Evolutionary conservation across 106 monocot genomes (phyloP).

Genomic region (Phalaenopsis aphrodite): DNA sequence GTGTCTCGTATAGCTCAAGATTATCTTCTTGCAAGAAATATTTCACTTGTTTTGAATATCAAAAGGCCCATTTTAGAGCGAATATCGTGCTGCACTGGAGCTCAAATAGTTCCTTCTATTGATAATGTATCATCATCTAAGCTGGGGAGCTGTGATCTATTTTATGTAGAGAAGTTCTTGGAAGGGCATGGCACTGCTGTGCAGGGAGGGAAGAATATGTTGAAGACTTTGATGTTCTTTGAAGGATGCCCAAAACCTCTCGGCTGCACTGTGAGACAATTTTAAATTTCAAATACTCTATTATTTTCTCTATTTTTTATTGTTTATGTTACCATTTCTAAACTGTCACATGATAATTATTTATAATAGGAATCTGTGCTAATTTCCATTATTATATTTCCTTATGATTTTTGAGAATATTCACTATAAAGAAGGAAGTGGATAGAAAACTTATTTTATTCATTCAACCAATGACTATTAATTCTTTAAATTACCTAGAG

Average conservation of each 20-base stretch:
- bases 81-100: conserved; percentile 85
- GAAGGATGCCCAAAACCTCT: conserved; percentile 73
- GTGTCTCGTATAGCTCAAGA: conserved; percentile 93
- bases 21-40: conserved; percentile 73
- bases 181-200: conserved; percentile 56
- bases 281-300: background rate
- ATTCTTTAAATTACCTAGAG: too few relatives aligned
- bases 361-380: too few relatives aligned
- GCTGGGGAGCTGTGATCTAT: conserved; percentile 68
- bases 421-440: too few relatives aligned
- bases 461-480: too few relatives aligned
- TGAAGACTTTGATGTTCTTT: conserved; percentile 67
- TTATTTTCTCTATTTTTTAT: background rate
- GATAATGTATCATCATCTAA: conserved; percentile 66
- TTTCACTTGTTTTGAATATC: conserved; percentile 89
- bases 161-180: conserved; percentile 74
- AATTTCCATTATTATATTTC: too few relatives aligned
- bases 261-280: conserved; percentile 61
- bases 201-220: conserved; percentile 33
- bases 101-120: conserved; percentile 79
- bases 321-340: too few relatives aligned
- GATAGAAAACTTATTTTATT: too few relatives aligned
- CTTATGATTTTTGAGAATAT: too few relatives aligned
- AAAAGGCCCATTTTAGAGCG: conserved; percentile 75
- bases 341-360: too few relatives aligned